phyloP scores from a whole-genome alignment of 2,329 filamentous ascomycete genomes.

The Aspergillus fijiensis region DNA sequence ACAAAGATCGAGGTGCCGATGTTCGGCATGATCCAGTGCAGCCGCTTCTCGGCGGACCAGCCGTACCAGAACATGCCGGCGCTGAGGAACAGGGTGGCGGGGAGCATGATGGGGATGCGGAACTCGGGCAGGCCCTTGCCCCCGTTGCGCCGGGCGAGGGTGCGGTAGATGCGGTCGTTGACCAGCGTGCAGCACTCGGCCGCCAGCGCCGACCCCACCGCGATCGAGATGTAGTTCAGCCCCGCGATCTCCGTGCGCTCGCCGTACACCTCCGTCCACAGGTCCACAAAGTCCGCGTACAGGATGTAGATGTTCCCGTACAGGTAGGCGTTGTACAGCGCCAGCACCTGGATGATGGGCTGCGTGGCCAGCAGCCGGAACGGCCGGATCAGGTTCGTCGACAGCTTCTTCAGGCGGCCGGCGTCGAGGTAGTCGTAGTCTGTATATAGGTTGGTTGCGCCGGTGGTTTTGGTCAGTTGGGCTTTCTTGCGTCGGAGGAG shows the following conservation, averaged over 20 bases:
- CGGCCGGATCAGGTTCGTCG: conserved; percentile 51
- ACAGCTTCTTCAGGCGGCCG: conserved; percentile 1
- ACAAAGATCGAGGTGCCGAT: conserved; percentile 51
- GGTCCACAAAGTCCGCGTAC: conserved; percentile 47
- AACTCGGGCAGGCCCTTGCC: conserved; percentile 55
- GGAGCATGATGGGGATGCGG: conserved; percentile 59
- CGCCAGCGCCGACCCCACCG: conserved; percentile 60
- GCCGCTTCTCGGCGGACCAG: conserved; percentile 51
- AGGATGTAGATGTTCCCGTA: conserved; percentile 50
- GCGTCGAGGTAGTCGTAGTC: conserved; percentile 27
- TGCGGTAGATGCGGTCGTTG: conserved; percentile 10
- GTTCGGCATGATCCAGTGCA: conserved; percentile 56
- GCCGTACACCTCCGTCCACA: conserved; percentile 58
- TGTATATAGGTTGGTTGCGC: conserved; percentile 36
- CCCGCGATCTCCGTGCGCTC: conserved; percentile 57
- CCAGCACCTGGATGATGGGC: conserved; percentile 58
- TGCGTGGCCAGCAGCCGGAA: conserved; percentile 58
- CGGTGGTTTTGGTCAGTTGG: conserved; percentile 42
- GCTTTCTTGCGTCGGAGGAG: conserved; percentile 58
- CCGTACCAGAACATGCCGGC: conserved; percentile 58
- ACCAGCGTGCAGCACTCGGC: conserved; percentile 40
- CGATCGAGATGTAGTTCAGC: conserved; percentile 63
- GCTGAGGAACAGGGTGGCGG: conserved; percentile 53
- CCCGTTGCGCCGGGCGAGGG: conserved; percentile 46
- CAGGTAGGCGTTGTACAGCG: conserved; percentile 56